Base-by-base conservation (phyloP, 345 rosid species). In the Aurinia saxatilis region DNA sequence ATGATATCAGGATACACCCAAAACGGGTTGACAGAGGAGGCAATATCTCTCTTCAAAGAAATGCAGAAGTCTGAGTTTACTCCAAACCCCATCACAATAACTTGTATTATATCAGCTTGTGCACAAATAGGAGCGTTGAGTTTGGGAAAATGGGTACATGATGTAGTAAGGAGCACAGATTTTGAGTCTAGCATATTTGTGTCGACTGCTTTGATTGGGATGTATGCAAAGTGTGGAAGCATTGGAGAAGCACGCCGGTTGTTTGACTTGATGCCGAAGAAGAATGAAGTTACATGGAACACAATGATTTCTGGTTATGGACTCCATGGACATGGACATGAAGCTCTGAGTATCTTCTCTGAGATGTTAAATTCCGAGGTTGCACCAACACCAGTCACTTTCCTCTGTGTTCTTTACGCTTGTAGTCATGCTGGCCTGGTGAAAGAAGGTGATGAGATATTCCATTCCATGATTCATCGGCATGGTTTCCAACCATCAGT, bases 401-500 rank as follows among this genome's bases (percentile, higher is more conserved):
- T 86, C 74, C 95, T 86, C 50, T 84, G 83, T 19, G 76, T 67
- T 23, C 77, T 89, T 54, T 73, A 86, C 78, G 91, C 96, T 55
- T 86, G 96, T 68, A 89, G 96, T 72, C 89, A 89, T 60, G 75
- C 96, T 16, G 96, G 96, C 18, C 62, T 89, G 58, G 91, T 86
- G 57, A 76, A 46, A 63, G 87, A 84, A 78, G 96, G 90, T 42
- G 71, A 83, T 42, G 71, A 73, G 47, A 75, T 86, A 60, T 89
- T 81, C 76, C 68, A 63, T 38, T 71, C 82, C 56, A 89, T 89
- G 96, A 69, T 80, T 14, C 78, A 80, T 59, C 71, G 33, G 54
- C 74, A 73, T 29, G 68, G 85, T 45, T 70, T 83, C 44, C 73
- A 84, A 77, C 95, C 96, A 31, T 65, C 77, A 42, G 58, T 77